These are phyloP conservation scores for Meripilus lineatus DNA, from an alignment of 1,284 basidiomycete species.

Conservation along the genomic window DNA sequence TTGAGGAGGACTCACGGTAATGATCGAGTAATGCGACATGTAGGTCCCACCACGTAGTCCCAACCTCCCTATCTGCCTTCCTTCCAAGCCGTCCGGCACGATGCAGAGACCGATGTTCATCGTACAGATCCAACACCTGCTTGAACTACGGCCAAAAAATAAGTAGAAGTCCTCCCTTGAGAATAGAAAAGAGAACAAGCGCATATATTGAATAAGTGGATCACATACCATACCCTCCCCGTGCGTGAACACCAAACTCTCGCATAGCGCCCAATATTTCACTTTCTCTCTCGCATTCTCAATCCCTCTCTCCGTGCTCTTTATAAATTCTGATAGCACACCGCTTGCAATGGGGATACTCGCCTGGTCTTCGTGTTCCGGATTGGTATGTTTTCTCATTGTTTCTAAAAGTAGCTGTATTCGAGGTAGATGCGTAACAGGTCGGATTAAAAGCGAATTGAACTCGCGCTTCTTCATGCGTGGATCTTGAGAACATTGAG, in stretches of 20 bases:
- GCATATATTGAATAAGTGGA: conserved; percentile 2
- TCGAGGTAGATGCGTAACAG: conserved; percentile 77
- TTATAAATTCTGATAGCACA: conserved; percentile 62
- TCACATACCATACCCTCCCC: conserved; percentile 70
- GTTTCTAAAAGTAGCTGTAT: conserved; percentile 70
- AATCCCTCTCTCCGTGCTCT: conserved; percentile 80
- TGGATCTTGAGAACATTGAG: conserved; percentile 56
- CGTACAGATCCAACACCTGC: conserved; percentile 72
- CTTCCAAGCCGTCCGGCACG: conserved; percentile 56
- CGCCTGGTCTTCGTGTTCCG: conserved; percentile 64
- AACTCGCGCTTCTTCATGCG: conserved; percentile 74
- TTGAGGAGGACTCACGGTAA: conserved; percentile 44
- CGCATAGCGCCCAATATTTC: conserved; percentile 74
- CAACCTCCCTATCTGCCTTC: conserved; percentile 49
- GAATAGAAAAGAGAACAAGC: conserved; percentile 25
- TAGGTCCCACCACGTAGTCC: conserved; percentile 63
- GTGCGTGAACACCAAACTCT: conserved; percentile 65
- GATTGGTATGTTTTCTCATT: conserved; percentile 57
- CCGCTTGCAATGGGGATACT: conserved; percentile 60
- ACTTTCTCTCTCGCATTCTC: conserved; percentile 80
- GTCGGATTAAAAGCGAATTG: conserved; percentile 75
- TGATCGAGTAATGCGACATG: conserved; percentile 72
- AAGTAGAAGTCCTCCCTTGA: too few species aligned
- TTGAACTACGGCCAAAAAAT: too few species aligned
- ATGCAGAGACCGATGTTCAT: conserved; percentile 66